Evolutionary conservation across 2,329 filamentous ascomycete species (phyloP), one percentile per base, ranked within the genome.

Genomic region (Aspergillus aculeatus): DNA sequence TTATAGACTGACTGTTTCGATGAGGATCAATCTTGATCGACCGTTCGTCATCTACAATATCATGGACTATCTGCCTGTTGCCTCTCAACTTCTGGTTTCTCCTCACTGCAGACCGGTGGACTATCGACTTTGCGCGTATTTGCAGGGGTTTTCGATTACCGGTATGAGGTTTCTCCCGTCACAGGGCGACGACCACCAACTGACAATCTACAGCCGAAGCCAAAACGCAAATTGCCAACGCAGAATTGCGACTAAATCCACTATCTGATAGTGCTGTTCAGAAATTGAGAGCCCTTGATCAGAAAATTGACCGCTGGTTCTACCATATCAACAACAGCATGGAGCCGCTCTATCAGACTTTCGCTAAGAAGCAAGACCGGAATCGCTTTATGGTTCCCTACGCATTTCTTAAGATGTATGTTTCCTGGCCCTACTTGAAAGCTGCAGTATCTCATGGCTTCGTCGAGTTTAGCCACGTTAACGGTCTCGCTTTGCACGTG

Each of bases 381-480:
- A 56, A 56, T 23, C 16, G 54, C n/a, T 56, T 56, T 16, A 32
- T 56, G 23, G 49, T 50, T 7, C 54, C 54, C n/a, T 56, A 50
- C 32, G 24, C 54, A 1, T 50, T 56, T 26, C 35, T 56, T 6
- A 56, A 56, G 32, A 50, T 50, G 54, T 56, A 3, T 3, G 44
- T 50, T 16, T 16, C 5, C 3, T 2, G 12, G 1, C 9, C 4
- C 5, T 1, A 26, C 47, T 14, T 2, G 7, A 26, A 6, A 3
- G 19, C 3, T 16, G 32, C 32, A 24, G 24, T 1, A 29, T 5
- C 11, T n/a, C 12, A 23, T 2, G 41, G 4, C 16, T n/a, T 47
- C 4, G 26, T 2, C n/a, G 10, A 16, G 3, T 50, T 10, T 26
- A 56, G 44, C 6, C 50, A 49, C 24, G 32, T 56, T 4, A 56